These are phyloP conservation scores for Mycena metata DNA, from an alignment of 768 basidiomycete genomes.

Conservation along the genomic window DNA sequence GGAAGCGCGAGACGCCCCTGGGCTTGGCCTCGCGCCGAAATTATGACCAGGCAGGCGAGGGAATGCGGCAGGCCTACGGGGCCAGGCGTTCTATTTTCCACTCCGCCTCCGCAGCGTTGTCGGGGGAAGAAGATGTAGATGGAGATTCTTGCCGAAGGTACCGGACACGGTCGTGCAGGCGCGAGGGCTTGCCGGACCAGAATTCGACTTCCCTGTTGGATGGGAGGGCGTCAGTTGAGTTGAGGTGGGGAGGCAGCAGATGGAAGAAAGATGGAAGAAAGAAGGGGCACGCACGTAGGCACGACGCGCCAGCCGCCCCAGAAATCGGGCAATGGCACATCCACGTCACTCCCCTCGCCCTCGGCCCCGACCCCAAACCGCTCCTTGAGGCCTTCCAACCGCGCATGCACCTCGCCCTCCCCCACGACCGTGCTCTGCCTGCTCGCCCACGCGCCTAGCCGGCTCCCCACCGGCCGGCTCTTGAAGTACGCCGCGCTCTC, in stretches of 20 bases:
- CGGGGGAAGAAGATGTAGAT: too few relatives aligned
- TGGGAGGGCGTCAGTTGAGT: not conserved
- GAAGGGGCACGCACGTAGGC: slow-evolving; percentile 73
- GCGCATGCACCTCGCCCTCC: slow-evolving; percentile 76
- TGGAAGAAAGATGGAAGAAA: slow-evolving; percentile 4
- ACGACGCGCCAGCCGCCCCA: slow-evolving; percentile 98
- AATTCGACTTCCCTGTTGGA: slow-evolving; percentile 89
- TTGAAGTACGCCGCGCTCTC: slow-evolving; percentile 90
- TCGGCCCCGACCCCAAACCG: slow-evolving; percentile 61
- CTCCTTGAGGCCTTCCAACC: slow-evolving; percentile 69
- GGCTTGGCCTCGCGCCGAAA: too few relatives aligned
- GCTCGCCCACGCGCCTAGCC: slow-evolving; percentile 95
- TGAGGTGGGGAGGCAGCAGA: not conserved
- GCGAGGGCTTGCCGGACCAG: slow-evolving; percentile 96
- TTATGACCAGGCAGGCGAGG: too few relatives aligned
- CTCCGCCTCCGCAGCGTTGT: slow-evolving; percentile 60
- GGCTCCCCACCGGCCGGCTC: slow-evolving; percentile 85
- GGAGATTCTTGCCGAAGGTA: slow-evolving; percentile 65
- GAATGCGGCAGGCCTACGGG: slow-evolving; percentile 56
- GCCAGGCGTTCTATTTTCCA: slow-evolving; percentile 89
- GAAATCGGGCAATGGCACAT: slow-evolving; percentile 86
- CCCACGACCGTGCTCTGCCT: slow-evolving; percentile 84
- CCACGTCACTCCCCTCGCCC: slow-evolving; percentile 48
- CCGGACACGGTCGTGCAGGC: slow-evolving; percentile 91
- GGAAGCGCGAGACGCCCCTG: too few relatives aligned